Conservation (phyloP, 805 yeast species). For the Candida tammaniensis region DNA sequence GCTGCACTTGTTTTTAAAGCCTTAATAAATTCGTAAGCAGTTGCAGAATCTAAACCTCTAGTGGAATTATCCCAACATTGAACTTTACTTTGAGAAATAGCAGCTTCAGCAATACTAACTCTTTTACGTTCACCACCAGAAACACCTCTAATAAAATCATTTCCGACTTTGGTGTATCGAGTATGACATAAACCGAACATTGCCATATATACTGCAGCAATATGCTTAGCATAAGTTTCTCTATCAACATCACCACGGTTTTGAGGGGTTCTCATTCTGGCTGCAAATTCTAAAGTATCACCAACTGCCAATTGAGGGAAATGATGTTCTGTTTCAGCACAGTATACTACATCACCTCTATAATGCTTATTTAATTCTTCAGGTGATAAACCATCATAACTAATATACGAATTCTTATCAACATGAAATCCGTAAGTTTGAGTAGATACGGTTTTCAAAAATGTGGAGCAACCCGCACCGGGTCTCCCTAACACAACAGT, state of each 20-base stretch:
- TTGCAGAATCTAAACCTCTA: slow-evolving; percentile 81
- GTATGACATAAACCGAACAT: slow-evolving; percentile 52
- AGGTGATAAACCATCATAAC: slow-evolving; percentile 34
- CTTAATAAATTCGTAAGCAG: slow-evolving; percentile 71
- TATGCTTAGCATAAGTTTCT: slow-evolving; percentile 36
- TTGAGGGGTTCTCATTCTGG: slow-evolving; percentile 46
- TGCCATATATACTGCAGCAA: slow-evolving; percentile 44
- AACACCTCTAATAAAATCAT: slow-evolving; percentile 66
- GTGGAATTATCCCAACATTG: slow-evolving; percentile 74
- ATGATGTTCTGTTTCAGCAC: slow-evolving; percentile 56
- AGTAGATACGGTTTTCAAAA: slow-evolving; percentile 36
- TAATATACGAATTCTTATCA: slow-evolving; percentile 27
- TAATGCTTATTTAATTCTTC: slow-evolving; percentile 26
- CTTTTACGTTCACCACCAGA: slow-evolving; percentile 87
- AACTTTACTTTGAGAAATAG: slow-evolving; percentile 55
- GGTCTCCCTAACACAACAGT: slow-evolving; percentile 43
- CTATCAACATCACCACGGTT: slow-evolving; percentile 36
- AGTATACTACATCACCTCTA: slow-evolving; percentile 40
- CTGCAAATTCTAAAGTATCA: slow-evolving; percentile 55
- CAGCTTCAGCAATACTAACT: slow-evolving; percentile 78
- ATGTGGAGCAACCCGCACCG: slow-evolving; percentile 41
- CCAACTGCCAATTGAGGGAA: slow-evolving; percentile 55
- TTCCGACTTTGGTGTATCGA: slow-evolving; percentile 57
- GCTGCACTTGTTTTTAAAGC: slow-evolving; percentile 63
- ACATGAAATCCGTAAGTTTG: slow-evolving; percentile 38